Base-by-base conservation (phyloP, 345 rosid genomes). In the Rhizophora mangle region DNA sequence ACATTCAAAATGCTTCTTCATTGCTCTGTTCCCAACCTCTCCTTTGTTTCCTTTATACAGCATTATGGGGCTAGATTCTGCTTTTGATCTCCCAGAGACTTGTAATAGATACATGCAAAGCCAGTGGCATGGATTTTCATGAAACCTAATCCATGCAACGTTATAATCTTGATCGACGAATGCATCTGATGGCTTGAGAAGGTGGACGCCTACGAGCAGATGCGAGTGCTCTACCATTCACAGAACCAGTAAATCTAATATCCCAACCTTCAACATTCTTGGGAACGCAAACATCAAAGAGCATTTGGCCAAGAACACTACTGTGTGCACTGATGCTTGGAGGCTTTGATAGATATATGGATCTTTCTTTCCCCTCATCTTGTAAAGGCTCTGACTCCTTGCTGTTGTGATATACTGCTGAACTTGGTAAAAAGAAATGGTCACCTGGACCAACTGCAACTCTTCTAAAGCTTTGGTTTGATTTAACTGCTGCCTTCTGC, bases 201-300 rank as follows among this genome's bases (percentile, higher is more conserved):
- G 77, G 85, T 6, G 87, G 87, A 65, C 63, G 84, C 72, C 85
- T 83, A 9, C 76, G 77, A 29, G 87, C 83, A 68, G 92, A 85
- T 13, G 84, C 87, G 57, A 82, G 80, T 1, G 90, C 96, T 71
- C 87, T 93, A 46, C 92, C 89, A 18, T 91, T 91, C 22, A 84
- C 62, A 61, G 87, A 84, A 55, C 96, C 86, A 1, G 83, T 78
- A 52, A 95, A 87, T 76, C 93, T 92, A 52, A 92, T 80, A 85
- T 95, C 99, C 99, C 99, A 92, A 0, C 97, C 99, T 81, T 95
- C 99, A 10, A 95, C 85, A 27, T 89, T 92, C 86, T 82, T 95
- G 16, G 99, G 99, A 55, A 95, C 86, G 34, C 96, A 90, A 1
- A 83, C 87, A 78, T 95, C 99, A 72, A 88, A 92, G 29, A 95